A percentile compares a stretch with the other conserved stretches of the same genome.
phyloP scores from a whole-genome alignment of 208 protist genomes.

The Tritrichomonas musculus region DNA sequence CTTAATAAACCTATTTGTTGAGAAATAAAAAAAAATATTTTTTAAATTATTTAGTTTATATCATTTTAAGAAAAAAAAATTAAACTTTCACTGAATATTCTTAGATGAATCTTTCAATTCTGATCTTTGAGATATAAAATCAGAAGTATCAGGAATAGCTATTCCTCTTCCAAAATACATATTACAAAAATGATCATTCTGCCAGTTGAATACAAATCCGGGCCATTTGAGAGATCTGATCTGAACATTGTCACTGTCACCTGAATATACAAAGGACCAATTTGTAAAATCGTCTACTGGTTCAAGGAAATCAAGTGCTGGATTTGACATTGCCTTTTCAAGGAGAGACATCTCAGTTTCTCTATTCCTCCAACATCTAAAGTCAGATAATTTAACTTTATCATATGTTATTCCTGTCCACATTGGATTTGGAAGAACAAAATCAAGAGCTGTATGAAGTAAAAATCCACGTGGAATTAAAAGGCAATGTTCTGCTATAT shows the following conservation, averaged over 20 bases:
- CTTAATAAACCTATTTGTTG: too few species aligned
- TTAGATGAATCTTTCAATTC: too few species aligned
- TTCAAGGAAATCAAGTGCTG: constrained; percentile 7
- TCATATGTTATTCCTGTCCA: not conserved
- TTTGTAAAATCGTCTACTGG: not conserved
- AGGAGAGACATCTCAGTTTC: not conserved
- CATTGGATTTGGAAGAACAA: not conserved
- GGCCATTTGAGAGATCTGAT: not conserved
- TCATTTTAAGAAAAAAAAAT: too few species aligned
- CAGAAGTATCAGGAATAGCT: too few species aligned
- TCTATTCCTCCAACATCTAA: not conserved
- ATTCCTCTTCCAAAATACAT: not conserved
- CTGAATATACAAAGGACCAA: not conserved
- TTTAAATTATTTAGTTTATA: too few species aligned
- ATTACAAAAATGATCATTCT: not conserved
- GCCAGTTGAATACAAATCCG: not conserved
- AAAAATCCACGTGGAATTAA: not conserved
- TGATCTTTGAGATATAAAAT: too few species aligned
- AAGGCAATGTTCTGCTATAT: not conserved
- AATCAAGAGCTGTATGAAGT: not conserved
- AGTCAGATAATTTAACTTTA: not conserved
- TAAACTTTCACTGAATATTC: too few species aligned
- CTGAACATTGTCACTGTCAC: not conserved
- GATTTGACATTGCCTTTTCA: constrained; percentile 9
- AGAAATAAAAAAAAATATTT: too few species aligned